Percentiles rank a stretch among this genome's conserved stretches.
These are phyloP conservation scores for Limnanthes douglasii DNA, from an alignment of 345 rosid species.

Conservation along the genomic window DNA sequence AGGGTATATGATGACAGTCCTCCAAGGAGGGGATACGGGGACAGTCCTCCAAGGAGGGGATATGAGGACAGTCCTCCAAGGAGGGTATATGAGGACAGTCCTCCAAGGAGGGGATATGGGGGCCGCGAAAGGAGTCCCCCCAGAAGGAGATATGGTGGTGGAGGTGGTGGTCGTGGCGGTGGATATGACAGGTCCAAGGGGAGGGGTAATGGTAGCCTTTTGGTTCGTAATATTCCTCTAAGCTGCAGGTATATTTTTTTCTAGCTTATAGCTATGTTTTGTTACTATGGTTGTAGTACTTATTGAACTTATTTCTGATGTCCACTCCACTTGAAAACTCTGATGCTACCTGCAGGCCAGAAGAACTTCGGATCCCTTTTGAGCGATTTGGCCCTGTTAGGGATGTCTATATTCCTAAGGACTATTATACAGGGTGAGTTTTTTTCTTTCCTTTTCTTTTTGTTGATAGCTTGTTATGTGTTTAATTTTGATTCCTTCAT, in stretches of 20 bases:
- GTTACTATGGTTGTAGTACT: no score
- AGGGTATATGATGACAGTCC: no score
- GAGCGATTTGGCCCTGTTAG: conserved; percentile 84
- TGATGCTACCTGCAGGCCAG: conserved; percentile 81
- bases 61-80: no score
- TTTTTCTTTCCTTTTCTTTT: not conserved
- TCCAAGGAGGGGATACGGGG: no score
- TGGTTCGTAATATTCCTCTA: conserved; percentile 87
- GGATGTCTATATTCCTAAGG: conserved; percentile 88
- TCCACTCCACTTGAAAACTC: no score
- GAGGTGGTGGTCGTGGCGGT: conserved; percentile 60
- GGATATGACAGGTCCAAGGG: no score
- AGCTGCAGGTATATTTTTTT: conserved; percentile 55
- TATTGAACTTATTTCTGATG: no score
- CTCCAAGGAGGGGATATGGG: conserved; percentile 87
- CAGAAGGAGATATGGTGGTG: conserved; percentile 60
- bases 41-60: no score
- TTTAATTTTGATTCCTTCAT: not conserved
- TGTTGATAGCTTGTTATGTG: not conserved
- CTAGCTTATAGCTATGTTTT: no score
- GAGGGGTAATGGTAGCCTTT: conserved; percentile 77
- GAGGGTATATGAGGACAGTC: no score
- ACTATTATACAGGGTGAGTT: conserved; percentile 90
- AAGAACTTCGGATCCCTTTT: conserved; percentile 73
- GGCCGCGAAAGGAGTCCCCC: conserved; percentile 65